Evolutionary conservation across 805 yeast species (phyloP).

Genomic region (Millerozyma miso): DNA sequence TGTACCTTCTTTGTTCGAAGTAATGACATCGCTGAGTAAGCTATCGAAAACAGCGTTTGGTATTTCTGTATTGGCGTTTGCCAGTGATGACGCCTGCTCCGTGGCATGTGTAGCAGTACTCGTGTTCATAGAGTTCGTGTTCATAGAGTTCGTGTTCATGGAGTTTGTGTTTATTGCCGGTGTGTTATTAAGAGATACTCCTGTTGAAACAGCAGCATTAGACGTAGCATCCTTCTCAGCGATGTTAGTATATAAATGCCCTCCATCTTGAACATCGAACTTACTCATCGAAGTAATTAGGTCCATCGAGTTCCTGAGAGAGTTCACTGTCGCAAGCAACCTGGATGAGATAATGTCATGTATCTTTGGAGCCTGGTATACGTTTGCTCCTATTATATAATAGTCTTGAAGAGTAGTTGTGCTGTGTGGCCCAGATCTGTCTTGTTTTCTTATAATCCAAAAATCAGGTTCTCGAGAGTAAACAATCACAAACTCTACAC

Average conservation of each 20-base stretch:
- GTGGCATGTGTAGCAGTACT: constrained; percentile 4
- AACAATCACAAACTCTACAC: constrained; percentile 77
- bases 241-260: constrained; percentile 22
- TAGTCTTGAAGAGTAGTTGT: constrained; percentile 65
- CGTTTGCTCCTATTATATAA: constrained; percentile 86
- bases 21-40: constrained; percentile 23
- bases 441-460: constrained; percentile 87
- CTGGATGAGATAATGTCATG: constrained; percentile 72
- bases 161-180: constrained; percentile 15
- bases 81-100: constrained; percentile 2
- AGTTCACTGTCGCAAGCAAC: constrained; percentile 37
- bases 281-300: constrained; percentile 29
- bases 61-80: constrained; percentile 17
- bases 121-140: constrained; percentile 1
- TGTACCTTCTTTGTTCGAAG: constrained; percentile 14
- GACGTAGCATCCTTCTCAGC: constrained; percentile 3
- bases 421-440: constrained; percentile 50
- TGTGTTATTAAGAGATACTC: constrained; percentile 9
- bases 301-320: constrained; percentile 31
- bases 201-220: constrained; percentile 8
- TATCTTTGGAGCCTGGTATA: constrained; percentile 83
- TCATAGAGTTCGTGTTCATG: constrained; percentile 1
- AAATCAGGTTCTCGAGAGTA: constrained; percentile 82
- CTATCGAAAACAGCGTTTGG: constrained; percentile 29
- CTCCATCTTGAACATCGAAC: constrained; percentile 32